Conservation (phyloP, 2,329 filamentous ascomycete genomes). For the Exophiala sp. region DNA sequence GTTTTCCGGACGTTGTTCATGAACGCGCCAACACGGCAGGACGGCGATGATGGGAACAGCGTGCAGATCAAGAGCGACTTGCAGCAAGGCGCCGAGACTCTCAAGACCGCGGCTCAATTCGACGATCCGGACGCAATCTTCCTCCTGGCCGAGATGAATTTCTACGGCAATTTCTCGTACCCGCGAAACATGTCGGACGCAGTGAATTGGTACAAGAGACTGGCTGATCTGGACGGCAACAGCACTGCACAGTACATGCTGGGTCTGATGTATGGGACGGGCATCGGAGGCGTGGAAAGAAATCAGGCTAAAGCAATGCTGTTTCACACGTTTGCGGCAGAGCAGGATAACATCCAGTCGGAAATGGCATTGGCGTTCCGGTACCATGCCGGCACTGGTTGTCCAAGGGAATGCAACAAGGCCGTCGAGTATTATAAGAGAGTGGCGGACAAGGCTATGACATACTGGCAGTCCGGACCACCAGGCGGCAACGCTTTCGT, state of each 20-base stretch:
- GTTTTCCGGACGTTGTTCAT: slow-evolving; percentile 63
- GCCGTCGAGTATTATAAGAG: slow-evolving; percentile 86
- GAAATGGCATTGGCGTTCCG: slow-evolving; percentile 93
- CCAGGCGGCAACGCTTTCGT: slow-evolving; percentile 79
- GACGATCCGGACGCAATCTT: slow-evolving; percentile 75
- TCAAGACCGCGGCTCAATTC: slow-evolving; percentile 56
- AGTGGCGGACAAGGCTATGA: slow-evolving; percentile 88
- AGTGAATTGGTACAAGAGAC: slow-evolving; percentile 74
- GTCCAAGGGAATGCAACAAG: slow-evolving; percentile 78
- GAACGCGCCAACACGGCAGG: slow-evolving; percentile 54
- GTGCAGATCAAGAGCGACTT: slow-evolving; percentile 48
- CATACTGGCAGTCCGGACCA: slow-evolving; percentile 82
- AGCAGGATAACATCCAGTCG: slow-evolving; percentile 75
- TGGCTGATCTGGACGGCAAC: slow-evolving; percentile 77
- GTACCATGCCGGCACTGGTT: slow-evolving; percentile 79
- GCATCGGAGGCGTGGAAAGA: slow-evolving; percentile 74
- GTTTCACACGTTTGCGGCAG: slow-evolving; percentile 91
- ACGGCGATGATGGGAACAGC: neutral
- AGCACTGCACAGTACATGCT: slow-evolving; percentile 93
- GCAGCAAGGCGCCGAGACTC: slow-evolving; percentile 55
- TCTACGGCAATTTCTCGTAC: slow-evolving; percentile 89
- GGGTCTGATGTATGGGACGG: slow-evolving; percentile 92
- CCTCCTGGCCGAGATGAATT: slow-evolving; percentile 89
- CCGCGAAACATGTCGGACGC: slow-evolving; percentile 76
- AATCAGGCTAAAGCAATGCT: slow-evolving; percentile 90